phyloP scores from a whole-genome alignment of 768 basidiomycete genomes.

The Lactifluus rugatus region DNA sequence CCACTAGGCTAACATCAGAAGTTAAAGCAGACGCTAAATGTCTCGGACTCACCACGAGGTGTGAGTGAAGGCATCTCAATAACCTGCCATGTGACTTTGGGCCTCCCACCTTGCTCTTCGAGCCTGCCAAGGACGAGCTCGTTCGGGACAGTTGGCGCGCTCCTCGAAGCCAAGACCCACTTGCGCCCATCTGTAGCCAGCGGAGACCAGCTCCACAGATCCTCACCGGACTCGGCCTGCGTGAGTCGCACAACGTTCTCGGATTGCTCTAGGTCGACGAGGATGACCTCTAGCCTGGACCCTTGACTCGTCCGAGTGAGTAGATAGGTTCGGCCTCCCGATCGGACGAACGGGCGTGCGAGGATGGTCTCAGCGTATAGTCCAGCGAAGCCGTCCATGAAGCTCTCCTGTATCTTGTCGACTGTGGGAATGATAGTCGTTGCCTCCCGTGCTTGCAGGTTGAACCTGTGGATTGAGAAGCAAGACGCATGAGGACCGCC shows the following conservation, averaged over 20 bases:
- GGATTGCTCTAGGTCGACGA: conserved; percentile 17
- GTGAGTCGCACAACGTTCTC: conserved; percentile 11
- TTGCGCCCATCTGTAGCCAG: conserved; percentile 16
- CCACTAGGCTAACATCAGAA: conserved; percentile 1
- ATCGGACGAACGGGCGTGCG: conserved; percentile 22
- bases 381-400: conserved; percentile 26
- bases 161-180: conserved; percentile 19
- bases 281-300: conserved; percentile 21
- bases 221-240: conserved; percentile 11
- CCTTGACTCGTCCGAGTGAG: conserved; percentile 21
- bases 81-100: conserved; percentile 12
- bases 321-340: conserved; percentile 6
- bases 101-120: conserved; percentile 1
- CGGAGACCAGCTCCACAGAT: conserved; percentile 18
- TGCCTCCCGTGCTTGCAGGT: conserved; percentile 5
- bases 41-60: conserved; percentile 1
- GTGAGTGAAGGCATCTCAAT: conserved; percentile 14
- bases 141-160: conserved; percentile 13
- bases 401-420: conserved; percentile 3
- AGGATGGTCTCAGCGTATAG: conserved; percentile 25
- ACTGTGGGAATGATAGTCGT: conserved; percentile 20
- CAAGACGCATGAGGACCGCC: conserved; percentile 27
- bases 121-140: conserved; percentile 21
- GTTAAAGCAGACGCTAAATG: background rate
- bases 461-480: conserved; percentile 21